Conservation (phyloP, 345 rosid genomes). For the Carallia brachiata region DNA sequence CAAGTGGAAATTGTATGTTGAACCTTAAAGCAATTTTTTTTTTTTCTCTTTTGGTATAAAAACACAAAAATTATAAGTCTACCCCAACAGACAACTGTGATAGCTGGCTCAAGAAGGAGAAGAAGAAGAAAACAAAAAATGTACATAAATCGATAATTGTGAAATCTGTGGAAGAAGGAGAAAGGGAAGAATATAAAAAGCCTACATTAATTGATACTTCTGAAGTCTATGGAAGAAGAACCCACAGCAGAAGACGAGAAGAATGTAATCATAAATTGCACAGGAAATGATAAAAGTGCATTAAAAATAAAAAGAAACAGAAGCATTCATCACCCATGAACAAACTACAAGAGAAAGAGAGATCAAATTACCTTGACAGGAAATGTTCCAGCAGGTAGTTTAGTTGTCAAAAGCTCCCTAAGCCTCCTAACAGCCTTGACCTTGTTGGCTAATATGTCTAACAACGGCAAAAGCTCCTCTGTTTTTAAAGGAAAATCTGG, state of each 20-base stretch:
- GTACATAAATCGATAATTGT: too few species aligned
- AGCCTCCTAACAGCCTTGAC: constrained; percentile 96
- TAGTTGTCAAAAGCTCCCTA: constrained; percentile 96
- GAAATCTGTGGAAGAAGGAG: too few species aligned
- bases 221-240: neutral
- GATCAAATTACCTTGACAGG: constrained; percentile 78
- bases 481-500: constrained; percentile 90
- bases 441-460: constrained; percentile 95
- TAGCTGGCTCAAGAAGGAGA: too few species aligned
- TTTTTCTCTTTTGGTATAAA: too few species aligned
- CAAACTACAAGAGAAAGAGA: neutral
- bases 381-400: constrained; percentile 88
- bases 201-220: too few species aligned
- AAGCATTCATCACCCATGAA: too few species aligned
- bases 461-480: constrained; percentile 89
- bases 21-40: neutral
- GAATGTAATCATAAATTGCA: neutral
- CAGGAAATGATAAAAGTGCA: too few species aligned
- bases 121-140: too few species aligned
- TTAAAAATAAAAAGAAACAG: too few species aligned
- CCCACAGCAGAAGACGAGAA: neutral
- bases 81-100: too few species aligned
- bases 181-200: too few species aligned
- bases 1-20: neutral
- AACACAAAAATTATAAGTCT: too few species aligned